Evolutionary conservation across 371 early-diverging fungal genomes (phyloP).

Genomic region (Saksenaea vasiformis): DNA sequence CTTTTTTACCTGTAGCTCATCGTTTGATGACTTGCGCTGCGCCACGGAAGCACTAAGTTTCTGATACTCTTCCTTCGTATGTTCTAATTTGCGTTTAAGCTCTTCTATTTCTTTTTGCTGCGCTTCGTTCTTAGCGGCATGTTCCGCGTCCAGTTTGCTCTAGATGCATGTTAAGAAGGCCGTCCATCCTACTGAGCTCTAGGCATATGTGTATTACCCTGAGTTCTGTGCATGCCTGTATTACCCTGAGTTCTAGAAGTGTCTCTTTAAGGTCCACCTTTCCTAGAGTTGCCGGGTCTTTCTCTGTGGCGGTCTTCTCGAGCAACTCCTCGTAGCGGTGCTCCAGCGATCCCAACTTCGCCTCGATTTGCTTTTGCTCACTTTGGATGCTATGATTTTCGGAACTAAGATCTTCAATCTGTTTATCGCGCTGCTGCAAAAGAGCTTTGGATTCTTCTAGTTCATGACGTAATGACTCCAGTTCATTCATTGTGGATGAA

Average conservation of each 20-base stretch:
- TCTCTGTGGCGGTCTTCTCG: slow-evolving; percentile 91
- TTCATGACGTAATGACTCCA: slow-evolving; percentile 75
- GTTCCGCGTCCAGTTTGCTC: slow-evolving; percentile 84
- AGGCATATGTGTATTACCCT: no score
- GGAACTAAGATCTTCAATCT: slow-evolving; percentile 62
- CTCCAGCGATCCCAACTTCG: slow-evolving; percentile 72
- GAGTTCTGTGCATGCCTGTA: no score
- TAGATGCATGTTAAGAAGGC: slow-evolving; percentile 15
- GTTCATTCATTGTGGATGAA: slow-evolving; percentile 63
- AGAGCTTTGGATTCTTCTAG: slow-evolving; percentile 71
- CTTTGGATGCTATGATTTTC: slow-evolving; percentile 63
- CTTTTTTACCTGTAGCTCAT: slow-evolving; percentile 56
- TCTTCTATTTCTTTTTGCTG: slow-evolving; percentile 83
- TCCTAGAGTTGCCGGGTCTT: slow-evolving; percentile 69
- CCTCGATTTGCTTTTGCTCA: slow-evolving; percentile 75
- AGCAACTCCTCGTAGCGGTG: slow-evolving; percentile 90
- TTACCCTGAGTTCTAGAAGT: slow-evolving; percentile 73
- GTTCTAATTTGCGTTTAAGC: slow-evolving; percentile 63
- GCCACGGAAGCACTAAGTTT: slow-evolving; percentile 59
- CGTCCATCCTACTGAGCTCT: background rate
- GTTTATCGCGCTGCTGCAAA: slow-evolving; percentile 70
- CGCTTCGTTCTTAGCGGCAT: slow-evolving; percentile 71
- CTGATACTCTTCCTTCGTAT: slow-evolving; percentile 75
- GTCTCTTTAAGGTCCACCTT: slow-evolving; percentile 69
- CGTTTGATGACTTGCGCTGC: slow-evolving; percentile 64